A percentile compares a stretch with the other conserved stretches of the same genome.
Evolutionary conservation across 2,329 filamentous ascomycete species (phyloP).

Genomic region (Clarireedia sp.): DNA sequence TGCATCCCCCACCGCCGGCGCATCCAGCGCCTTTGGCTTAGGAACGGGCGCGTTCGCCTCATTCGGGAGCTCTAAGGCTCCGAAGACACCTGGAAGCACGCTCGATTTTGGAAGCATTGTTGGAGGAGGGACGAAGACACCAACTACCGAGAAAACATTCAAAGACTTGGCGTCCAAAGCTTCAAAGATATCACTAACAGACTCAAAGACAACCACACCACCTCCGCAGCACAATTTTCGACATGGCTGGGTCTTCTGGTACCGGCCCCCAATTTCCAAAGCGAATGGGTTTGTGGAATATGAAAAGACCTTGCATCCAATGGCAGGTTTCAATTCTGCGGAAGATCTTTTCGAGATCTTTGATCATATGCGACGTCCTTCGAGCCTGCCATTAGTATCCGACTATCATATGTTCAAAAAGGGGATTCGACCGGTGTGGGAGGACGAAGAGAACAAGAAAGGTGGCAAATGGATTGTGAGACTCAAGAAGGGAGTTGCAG

Average conservation of each 20-base stretch:
- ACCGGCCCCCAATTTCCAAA: constrained; percentile 91
- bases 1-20: constrained; percentile 39
- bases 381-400: constrained; percentile 78
- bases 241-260: constrained; percentile 94
- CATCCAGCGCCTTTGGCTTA: constrained; percentile 84
- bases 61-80: constrained; percentile 81
- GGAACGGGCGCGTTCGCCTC: constrained; percentile 94
- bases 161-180: constrained; percentile 36
- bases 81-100: constrained; percentile 73
- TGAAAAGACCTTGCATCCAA: constrained; percentile 86
- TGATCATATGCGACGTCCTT: constrained; percentile 81
- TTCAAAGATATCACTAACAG: constrained; percentile 34
- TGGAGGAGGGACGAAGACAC: constrained; percentile 39
- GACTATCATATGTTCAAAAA: constrained; percentile 99
- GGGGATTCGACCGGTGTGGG: constrained; percentile 94
- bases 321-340: constrained; percentile 72
- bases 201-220: constrained; percentile 36
- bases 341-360: constrained; percentile 93
- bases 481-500: constrained; percentile 93
- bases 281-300: constrained; percentile 83
- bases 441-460: constrained; percentile 92
- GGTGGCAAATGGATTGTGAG: constrained; percentile 97
- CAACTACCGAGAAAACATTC: constrained; percentile 56
- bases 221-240: constrained; percentile 56
- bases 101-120: constrained; percentile 65